Base-by-base conservation (phyloP, 148 eudicot genomes). In the Fagopyrum esculentum region DNA sequence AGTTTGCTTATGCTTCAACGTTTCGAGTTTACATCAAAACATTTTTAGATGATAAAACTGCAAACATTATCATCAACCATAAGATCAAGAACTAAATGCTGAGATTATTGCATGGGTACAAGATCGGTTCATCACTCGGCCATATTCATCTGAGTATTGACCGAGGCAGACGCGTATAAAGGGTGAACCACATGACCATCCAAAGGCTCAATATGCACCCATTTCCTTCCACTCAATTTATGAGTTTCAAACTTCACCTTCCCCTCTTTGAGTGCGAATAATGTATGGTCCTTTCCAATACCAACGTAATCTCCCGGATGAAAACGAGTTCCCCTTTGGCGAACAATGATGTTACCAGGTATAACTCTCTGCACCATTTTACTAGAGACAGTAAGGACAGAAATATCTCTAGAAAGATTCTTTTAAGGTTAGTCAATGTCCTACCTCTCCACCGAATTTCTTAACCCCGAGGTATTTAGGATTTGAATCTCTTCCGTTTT, bases 191-290 rank as follows among this genome's bases (percentile, higher is more conserved):
- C 75, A 75, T 88, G 90, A 44, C 97, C 98, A 2, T 91, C 89
- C 86, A 89, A 89, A 73, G 97, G 96, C 81, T 85, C 97, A 49
- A 94, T 87, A 66, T 91, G 96, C 64, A 94, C 87, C 97, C 98
- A 91, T 74, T 91, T 90, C 73, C 96, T 94, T 11, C 89, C 90
- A 13, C 85, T 94, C 75, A 88, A 74, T 86, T 91, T 90, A 81
- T 90, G 84, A 43, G 77, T 84, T 77, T 94, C 98, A 69, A 94
- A 94, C 76, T 92, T 94, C 52, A 92, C 93, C 56, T 61, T 72
- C 0, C 98, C 98, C 83, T 84, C 97, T 82, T 90, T 95, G 45
- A 95, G 26, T 5, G 98, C 97, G 72, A 77, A 92, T 7, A 95
- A 79, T 0, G 98, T 95, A 81, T 95, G 97, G 76, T 95, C 97